Conservation (phyloP, 2,329 filamentous ascomycete species). For the Pochonia chlamydosporia region DNA sequence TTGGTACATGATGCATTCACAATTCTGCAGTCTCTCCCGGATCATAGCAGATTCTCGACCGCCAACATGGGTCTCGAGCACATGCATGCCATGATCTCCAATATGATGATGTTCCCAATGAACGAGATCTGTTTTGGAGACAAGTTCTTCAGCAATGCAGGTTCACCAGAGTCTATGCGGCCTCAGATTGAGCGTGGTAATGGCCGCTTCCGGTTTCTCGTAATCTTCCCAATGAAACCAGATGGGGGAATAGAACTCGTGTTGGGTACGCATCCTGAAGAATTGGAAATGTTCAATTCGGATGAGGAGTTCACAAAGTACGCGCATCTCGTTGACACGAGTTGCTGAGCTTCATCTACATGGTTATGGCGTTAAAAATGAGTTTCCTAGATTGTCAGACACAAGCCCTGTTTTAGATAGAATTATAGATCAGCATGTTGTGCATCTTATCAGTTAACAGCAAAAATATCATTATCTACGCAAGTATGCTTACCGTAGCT, state of each 20-base stretch:
- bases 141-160: constrained; percentile 18
- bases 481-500: no score
- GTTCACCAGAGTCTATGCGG: constrained; percentile 20
- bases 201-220: constrained; percentile 17
- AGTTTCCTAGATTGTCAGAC: no score
- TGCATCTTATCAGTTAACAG: no score
- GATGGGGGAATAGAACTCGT: constrained; percentile 23
- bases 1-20: constrained; percentile 23
- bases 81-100: constrained; percentile 23
- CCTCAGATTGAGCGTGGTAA: constrained; percentile 21
- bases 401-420: no score
- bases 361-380: no score
- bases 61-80: constrained; percentile 21
- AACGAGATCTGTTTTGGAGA: constrained; percentile 22
- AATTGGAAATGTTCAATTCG: constrained; percentile 18
- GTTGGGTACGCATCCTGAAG: constrained; percentile 20
- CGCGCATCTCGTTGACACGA: constrained; percentile 7
- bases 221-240: constrained; percentile 22
- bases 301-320: constrained; percentile 22
- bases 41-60: constrained; percentile 17
- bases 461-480: no score
- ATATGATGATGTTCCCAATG: constrained; percentile 23
- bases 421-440: no score
- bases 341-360: background rate
- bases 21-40: constrained; percentile 18